Conservation (phyloP, 257 asterid genomes). For the Ilex aquifolium region DNA sequence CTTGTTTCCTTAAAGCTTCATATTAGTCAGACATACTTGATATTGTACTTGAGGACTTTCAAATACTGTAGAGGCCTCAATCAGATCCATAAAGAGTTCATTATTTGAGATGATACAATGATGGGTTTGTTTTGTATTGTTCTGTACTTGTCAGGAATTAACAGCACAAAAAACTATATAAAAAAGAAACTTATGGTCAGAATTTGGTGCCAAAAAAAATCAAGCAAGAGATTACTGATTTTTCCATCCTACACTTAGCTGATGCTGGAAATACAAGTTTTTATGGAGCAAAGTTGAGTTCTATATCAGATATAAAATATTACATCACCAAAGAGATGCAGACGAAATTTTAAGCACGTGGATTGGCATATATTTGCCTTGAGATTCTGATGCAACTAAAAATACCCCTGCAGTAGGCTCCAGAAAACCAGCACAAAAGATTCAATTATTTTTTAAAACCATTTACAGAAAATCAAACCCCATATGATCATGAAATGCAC, state of each 20-base stretch:
- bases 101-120: too few species aligned
- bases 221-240: too few species aligned
- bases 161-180: too few species aligned
- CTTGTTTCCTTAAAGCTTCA: neutral
- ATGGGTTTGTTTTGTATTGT: too few species aligned
- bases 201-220: too few species aligned
- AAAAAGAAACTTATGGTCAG: too few species aligned
- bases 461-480: neutral
- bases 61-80: too few species aligned
- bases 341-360: neutral
- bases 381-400: neutral
- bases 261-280: neutral
- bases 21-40: neutral
- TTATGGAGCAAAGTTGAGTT: too few species aligned
- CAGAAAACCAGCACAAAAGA: neutral
- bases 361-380: neutral
- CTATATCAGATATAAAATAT: neutral
- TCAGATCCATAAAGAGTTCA: too few species aligned
- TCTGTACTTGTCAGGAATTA: too few species aligned
- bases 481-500: neutral
- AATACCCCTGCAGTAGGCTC: neutral
- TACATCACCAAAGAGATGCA: neutral
- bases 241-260: neutral
- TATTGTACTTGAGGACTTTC: too few species aligned
- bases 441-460: too few species aligned